These are phyloP conservation scores for Fusarium sp. DNA, from an alignment of 2,329 filamentous ascomycete species.

Conservation along the genomic window DNA sequence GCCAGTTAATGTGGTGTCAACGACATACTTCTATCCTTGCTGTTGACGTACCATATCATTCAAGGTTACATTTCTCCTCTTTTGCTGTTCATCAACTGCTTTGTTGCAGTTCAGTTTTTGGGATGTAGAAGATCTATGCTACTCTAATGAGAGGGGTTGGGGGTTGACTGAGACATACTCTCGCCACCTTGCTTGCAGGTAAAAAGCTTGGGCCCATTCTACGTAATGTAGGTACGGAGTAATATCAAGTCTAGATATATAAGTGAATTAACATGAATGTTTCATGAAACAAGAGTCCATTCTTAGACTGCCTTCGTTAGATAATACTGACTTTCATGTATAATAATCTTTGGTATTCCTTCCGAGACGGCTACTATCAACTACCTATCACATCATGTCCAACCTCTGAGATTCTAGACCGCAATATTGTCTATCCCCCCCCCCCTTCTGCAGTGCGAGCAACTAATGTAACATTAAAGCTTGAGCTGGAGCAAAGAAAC, in stretches of 20 bases:
- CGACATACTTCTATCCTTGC: background rate
- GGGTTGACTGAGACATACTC: slow-evolving; percentile 18
- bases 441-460: slow-evolving; percentile 1
- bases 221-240: too few species aligned
- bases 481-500: slow-evolving; percentile 14
- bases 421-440: too few species aligned
- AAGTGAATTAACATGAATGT: background rate
- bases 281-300: background rate
- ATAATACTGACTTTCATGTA: background rate
- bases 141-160: slow-evolving; percentile 12
- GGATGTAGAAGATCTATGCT: slow-evolving; percentile 11
- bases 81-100: slow-evolving; percentile 13
- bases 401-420: slow-evolving; percentile 5
- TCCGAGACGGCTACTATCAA: background rate
- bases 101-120: slow-evolving; percentile 27
- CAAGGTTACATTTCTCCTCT: slow-evolving; percentile 41
- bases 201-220: background rate
- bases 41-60: background rate
- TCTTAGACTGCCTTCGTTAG: too few species aligned
- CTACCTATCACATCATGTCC: slow-evolving; percentile 9
- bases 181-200: background rate
- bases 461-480: slow-evolving; percentile 20
- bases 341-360: background rate
- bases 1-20: background rate
- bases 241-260: background rate